phyloP scores from a whole-genome alignment of 345 rosid species.

The Viola odorata region DNA sequence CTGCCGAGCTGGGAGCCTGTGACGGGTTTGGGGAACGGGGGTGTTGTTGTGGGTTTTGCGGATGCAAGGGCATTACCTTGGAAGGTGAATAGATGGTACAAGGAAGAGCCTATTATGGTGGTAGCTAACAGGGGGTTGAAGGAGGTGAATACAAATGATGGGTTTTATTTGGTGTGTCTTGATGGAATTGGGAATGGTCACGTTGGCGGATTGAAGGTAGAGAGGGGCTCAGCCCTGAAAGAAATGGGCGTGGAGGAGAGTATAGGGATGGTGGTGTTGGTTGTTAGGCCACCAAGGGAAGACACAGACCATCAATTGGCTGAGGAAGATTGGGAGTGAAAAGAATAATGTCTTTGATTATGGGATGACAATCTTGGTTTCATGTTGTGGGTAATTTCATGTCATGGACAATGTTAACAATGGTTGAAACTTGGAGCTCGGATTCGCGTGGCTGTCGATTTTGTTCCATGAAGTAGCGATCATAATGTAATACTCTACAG shows the following conservation, averaged over 20 bases:
- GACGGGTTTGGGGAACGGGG: constrained; percentile 39
- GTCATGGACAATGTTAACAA: constrained; percentile 23
- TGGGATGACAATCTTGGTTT: constrained; percentile 4
- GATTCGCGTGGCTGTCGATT: constrained; percentile 8
- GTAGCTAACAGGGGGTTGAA: constrained; percentile 59
- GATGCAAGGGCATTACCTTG: constrained; percentile 71
- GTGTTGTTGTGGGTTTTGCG: constrained; percentile 62
- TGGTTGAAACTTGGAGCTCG: constrained; percentile 12
- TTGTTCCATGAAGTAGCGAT: constrained; percentile 9
- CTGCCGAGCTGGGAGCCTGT: constrained; percentile 69
- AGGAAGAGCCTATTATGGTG: constrained; percentile 71
- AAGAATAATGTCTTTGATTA: background rate
- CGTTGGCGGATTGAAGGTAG: constrained; percentile 42
- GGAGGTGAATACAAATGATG: constrained; percentile 45
- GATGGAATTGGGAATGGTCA: constrained; percentile 21
- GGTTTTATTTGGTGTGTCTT: constrained; percentile 58
- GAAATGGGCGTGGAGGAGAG: constrained; percentile 49
- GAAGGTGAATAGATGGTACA: constrained; percentile 63
- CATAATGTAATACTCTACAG: constrained; percentile 2
- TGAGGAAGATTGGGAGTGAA: constrained; percentile 77
- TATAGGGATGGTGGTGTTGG: constrained; percentile 55
- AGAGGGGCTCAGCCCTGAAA: constrained; percentile 64
- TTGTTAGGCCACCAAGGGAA: constrained; percentile 75
- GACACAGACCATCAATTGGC: constrained; percentile 53
- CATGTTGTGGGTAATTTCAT: constrained; percentile 11